Percentiles rank a stretch among this genome's conserved stretches.
Evolutionary conservation across 148 eudicot species (phyloP).

Genomic region (Cornus controversa): DNA sequence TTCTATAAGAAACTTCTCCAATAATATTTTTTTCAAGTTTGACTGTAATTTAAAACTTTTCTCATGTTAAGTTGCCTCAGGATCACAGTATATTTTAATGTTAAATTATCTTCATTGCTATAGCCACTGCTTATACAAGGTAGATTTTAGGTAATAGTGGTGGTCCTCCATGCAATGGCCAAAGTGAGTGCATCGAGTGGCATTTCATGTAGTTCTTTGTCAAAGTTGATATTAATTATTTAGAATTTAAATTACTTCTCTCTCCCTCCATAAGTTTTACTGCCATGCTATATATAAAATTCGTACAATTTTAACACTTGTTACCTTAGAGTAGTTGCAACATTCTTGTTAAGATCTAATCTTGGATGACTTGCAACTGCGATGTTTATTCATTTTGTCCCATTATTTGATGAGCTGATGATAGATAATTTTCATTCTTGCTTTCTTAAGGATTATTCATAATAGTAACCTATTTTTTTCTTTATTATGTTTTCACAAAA

Average conservation of each 20-base stretch:
- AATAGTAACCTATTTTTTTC: not conserved
- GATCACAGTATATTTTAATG: not conserved
- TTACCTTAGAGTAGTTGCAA: not conserved
- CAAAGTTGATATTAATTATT: slow-evolving; percentile 10
- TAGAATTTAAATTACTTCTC: not conserved
- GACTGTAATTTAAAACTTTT: not conserved
- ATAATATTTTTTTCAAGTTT: not conserved
- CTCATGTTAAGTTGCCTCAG: not conserved
- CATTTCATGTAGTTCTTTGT: slow-evolving; percentile 76
- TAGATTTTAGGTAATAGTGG: slow-evolving; percentile 83
- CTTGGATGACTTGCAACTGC: not conserved
- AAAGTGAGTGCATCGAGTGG: slow-evolving; percentile 94
- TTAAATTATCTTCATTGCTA: not conserved
- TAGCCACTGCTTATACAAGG: slow-evolving; percentile 20
- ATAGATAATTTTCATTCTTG: too few species aligned
- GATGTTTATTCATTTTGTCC: not conserved
- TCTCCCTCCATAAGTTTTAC: too few species aligned
- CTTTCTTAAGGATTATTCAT: not conserved
- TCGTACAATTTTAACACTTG: too few species aligned
- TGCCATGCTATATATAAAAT: too few species aligned
- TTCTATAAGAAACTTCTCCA: not conserved
- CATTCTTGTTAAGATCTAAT: not conserved
- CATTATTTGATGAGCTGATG: too few species aligned
- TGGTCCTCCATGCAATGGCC: slow-evolving; percentile 96
- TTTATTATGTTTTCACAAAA: slow-evolving; percentile 19